Conservation (phyloP, 192 early-diverging fungal species). For the Martensiomyces pterosporus region DNA sequence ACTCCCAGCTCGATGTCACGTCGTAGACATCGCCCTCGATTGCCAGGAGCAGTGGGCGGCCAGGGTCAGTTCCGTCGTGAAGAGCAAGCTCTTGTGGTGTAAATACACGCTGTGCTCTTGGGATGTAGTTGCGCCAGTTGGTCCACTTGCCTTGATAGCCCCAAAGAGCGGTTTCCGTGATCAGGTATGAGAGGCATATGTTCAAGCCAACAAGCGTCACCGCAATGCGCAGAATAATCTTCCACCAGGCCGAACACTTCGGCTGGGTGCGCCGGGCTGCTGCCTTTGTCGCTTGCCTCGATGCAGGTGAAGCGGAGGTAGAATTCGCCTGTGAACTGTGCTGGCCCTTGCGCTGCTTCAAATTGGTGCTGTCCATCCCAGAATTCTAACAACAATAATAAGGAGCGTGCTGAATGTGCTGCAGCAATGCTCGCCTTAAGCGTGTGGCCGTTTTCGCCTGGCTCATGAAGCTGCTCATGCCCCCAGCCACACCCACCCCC, state of each 20-base stretch:
- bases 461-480: no score
- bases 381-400: no score
- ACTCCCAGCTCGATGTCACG: constrained; percentile 68
- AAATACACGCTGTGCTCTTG: constrained; percentile 62
- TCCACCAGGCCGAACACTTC: constrained; percentile 29
- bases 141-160: constrained; percentile 66
- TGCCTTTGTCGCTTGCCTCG: no score
- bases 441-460: background rate
- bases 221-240: constrained; percentile 31
- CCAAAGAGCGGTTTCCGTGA: constrained; percentile 78
- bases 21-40: constrained; percentile 94
- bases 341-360: background rate
- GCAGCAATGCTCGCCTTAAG: no score
- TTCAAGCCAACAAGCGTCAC: constrained; percentile 30
- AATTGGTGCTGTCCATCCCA: constrained; percentile 1
- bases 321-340: background rate
- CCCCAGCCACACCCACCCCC: no score
- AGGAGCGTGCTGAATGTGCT: no score
- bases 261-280: no score
- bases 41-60: constrained; percentile 83
- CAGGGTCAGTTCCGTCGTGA: constrained; percentile 83
- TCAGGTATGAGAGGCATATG: constrained; percentile 55
- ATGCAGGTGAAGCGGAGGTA: background rate
- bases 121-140: constrained; percentile 67
- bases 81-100: constrained; percentile 70